Base-by-base conservation (phyloP, 1,139 yeast species). In the Debaryomyces sp. region DNA sequence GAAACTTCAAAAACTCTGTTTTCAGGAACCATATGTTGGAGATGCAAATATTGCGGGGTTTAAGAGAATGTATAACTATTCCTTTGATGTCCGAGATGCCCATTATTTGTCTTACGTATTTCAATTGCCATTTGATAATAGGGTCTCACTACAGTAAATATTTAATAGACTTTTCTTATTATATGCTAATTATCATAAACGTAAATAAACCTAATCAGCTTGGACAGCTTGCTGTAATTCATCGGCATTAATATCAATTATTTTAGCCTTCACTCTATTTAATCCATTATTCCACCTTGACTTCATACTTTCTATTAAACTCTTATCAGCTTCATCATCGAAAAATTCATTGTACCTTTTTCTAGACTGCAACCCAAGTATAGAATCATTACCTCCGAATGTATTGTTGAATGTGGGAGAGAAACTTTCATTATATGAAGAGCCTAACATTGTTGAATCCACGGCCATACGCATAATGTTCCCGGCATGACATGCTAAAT, bases 391-490 rank as follows among this genome's bases (percentile, higher is more conserved):
- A 8, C 26, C 45, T 10, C 63, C 66, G 48, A 70, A 66, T 2
- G 69, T 64, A 43, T 67, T 65, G 36, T 73, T 68, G 52, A 68
- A 70, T 15, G 67, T 61, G 3, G 73, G 65, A 1, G 76, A 68
- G 37, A 69, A 67, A 5, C 73, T 67, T 30, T 59, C 59, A 50
- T 67, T 68, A 44, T 64, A 67, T 8, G 72, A 66, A 0, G 79
- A 73, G 1, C 78, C 78, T 46, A 75, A 62, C 75, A 76, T 71
- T 2, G 81, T 76, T 22, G 80, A 70, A 50, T 76, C 81, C 41
- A 76, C 75, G 1, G 81, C 81, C 80, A 76, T 74, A 32, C 77
- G 64, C 68, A 76, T 64, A 50, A 76, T 76, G 45, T 73, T 73
- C 46, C 74, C 77, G 2, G 80, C 80, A 54, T 76, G 81, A 50